A percentile compares a stretch with the other conserved stretches of the same genome.
Conservation (phyloP, 1,284 basidiomycete genomes). For the Rhodotorula glutinis region DNA sequence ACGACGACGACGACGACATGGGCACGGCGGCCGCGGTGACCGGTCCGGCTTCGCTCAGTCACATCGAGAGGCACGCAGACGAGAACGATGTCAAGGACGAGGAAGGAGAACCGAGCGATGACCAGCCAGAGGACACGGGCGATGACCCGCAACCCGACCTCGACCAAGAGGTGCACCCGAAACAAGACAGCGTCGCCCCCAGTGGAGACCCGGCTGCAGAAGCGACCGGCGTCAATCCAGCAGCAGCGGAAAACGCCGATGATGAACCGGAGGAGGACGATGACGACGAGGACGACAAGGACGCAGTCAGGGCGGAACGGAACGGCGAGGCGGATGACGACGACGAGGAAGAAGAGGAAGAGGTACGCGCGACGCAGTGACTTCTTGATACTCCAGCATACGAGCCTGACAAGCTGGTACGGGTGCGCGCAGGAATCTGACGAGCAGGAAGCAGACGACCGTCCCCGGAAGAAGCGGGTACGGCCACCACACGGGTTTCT, state of each 20-base stretch:
- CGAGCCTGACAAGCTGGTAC: neutral
- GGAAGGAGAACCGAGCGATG: slow-evolving; percentile 40
- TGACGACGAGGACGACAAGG: slow-evolving; percentile 5
- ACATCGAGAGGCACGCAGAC: slow-evolving; percentile 48
- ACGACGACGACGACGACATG: neutral
- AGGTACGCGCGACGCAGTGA: neutral
- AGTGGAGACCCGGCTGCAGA: slow-evolving; percentile 38
- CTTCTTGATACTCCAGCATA: neutral
- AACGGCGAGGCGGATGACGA: neutral
- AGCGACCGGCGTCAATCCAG: slow-evolving; percentile 53
- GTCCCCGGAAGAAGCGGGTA: slow-evolving; percentile 40
- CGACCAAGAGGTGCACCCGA: slow-evolving; percentile 38
- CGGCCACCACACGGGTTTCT: neutral
- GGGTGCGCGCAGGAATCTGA: slow-evolving; percentile 4
- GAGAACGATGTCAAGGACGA: slow-evolving; percentile 59
- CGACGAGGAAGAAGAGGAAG: slow-evolving; percentile 4
- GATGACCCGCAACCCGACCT: slow-evolving; percentile 27
- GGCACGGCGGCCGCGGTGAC: neutral
- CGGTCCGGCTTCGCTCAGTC: slow-evolving; percentile 30
- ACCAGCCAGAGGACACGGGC: slow-evolving; percentile 38
- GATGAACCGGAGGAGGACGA: slow-evolving; percentile 12
- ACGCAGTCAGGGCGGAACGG: neutral
- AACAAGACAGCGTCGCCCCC: slow-evolving; percentile 41
- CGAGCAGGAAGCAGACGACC: slow-evolving; percentile 27
- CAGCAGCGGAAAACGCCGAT: slow-evolving; percentile 54